Conservation (phyloP, 73 alveolate species). For the Effrenium voratum region DNA sequence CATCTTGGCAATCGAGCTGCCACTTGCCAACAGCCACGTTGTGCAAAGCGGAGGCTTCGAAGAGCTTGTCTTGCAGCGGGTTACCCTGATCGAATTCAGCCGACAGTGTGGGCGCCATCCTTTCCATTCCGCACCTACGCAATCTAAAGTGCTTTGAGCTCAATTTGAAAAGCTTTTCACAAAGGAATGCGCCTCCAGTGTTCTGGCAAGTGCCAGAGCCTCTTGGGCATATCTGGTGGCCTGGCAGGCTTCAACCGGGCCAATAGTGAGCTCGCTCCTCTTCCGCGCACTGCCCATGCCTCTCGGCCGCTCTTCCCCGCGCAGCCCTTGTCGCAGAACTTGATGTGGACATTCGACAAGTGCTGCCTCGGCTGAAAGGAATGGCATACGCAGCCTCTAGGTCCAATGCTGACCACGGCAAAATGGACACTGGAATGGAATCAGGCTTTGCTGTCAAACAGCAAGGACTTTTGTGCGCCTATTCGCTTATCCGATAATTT, state of each 20-base stretch:
- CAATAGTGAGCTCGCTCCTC: neutral
- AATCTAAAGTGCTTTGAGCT: neutral
- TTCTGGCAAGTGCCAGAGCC: constrained; percentile 77
- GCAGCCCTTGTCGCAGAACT: constrained; percentile 93
- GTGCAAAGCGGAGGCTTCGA: constrained; percentile 90
- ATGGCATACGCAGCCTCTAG: neutral
- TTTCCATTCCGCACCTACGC: neutral
- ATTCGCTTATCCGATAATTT: too few species aligned
- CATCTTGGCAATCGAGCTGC: neutral
- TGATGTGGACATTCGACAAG: constrained; percentile 87
- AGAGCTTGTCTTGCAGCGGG: constrained; percentile 93
- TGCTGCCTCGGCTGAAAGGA: constrained; percentile 42
- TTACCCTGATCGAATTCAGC: constrained; percentile 26
- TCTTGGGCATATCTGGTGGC: constrained; percentile 86
- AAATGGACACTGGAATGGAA: neutral
- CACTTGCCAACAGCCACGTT: constrained; percentile 92
- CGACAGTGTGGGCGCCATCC: too few species aligned
- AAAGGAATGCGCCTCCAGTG: constrained; percentile 66
- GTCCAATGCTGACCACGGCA: neutral
- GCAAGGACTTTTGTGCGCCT: too few species aligned
- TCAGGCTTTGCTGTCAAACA: too few species aligned
- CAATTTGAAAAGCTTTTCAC: neutral
- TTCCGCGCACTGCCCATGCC: too few species aligned
- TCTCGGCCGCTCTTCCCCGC: constrained; percentile 93
- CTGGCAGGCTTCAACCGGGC: neutral